A percentile compares a stretch with the other conserved stretches of the same genome.
Evolutionary conservation across 169 alveolate genomes (phyloP).

Genomic region (Eimeria acervulina): DNA sequence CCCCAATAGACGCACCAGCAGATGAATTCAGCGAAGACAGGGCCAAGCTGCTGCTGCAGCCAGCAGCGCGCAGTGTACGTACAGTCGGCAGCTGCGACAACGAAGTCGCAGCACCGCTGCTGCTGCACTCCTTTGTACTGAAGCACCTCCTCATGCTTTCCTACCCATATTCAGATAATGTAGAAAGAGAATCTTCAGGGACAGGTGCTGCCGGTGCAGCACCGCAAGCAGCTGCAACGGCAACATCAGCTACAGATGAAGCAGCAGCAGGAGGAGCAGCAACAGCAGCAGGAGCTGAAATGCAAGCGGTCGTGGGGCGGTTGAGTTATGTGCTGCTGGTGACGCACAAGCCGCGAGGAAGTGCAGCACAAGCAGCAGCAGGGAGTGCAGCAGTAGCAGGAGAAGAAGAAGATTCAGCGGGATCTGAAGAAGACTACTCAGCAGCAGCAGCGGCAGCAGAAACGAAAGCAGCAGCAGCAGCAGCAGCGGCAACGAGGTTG

Average conservation of each 20-base stretch:
- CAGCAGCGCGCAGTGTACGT: constrained; percentile 20
- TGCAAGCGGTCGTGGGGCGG: constrained; percentile 48
- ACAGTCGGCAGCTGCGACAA: constrained; percentile 55
- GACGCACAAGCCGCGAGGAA: constrained; percentile 34
- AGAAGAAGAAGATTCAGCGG: background rate
- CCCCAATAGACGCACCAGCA: background rate
- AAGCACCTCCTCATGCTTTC: constrained; percentile 26
- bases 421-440: too few species aligned
- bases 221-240: background rate
- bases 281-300: constrained; percentile 26
- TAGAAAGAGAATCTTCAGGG: background rate
- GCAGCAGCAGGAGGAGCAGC: background rate
- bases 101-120: constrained; percentile 25
- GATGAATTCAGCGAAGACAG: constrained; percentile 38
- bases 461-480: too few species aligned
- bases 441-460: too few species aligned
- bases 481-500: too few species aligned
- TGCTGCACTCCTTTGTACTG: constrained; percentile 1
- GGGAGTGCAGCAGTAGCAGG: background rate
- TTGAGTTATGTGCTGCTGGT: constrained; percentile 9
- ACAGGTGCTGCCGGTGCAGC: background rate
- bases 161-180: background rate
- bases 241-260: background rate
- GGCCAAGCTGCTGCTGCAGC: constrained; percentile 34
- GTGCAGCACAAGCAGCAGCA: background rate